Percentiles rank a stretch among this genome's conserved stretches.
Conservation (phyloP, 1,139 yeast species). For the Scheffersomyces parashehatae region DNA sequence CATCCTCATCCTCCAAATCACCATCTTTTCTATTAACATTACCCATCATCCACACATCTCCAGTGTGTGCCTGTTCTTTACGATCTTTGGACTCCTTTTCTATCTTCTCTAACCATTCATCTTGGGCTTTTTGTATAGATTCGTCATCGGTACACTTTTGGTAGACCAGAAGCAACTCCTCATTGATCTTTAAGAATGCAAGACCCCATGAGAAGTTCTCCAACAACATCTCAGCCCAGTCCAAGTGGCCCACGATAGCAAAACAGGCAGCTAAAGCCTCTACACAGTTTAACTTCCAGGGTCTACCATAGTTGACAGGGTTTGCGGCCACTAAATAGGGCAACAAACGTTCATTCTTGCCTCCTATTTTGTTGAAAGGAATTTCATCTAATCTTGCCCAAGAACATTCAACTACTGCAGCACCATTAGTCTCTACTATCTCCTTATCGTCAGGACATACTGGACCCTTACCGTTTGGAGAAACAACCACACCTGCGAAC, state of each 20-base stretch:
- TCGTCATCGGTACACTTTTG: constrained; percentile 79
- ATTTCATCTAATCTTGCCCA: constrained; percentile 97
- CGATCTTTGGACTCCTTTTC: constrained; percentile 71
- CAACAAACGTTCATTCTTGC: constrained; percentile 78
- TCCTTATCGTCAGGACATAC: constrained; percentile 88
- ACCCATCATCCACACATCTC: constrained; percentile 79
- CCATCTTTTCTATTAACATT: constrained; percentile 57
- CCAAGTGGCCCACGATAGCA: constrained; percentile 88
- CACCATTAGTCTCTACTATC: constrained; percentile 78
- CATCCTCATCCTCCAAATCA: constrained; percentile 2
- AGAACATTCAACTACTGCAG: constrained; percentile 97
- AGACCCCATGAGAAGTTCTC: constrained; percentile 92
- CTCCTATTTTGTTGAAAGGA: constrained; percentile 93
- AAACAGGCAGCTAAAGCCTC: constrained; percentile 98
- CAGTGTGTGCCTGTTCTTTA: constrained; percentile 50
- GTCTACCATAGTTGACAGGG: constrained; percentile 95
- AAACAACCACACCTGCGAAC: constrained; percentile 84
- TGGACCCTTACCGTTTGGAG: constrained; percentile 89
- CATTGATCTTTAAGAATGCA: constrained; percentile 78
- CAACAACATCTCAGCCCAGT: constrained; percentile 81
- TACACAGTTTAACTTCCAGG: constrained; percentile 95
- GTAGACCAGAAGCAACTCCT: constrained; percentile 73
- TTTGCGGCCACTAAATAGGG: constrained; percentile 96
- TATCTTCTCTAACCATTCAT: constrained; percentile 67
- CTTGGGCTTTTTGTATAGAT: constrained; percentile 73